Evolutionary conservation across 768 basidiomycete species (phyloP).

Genomic region (Panellus pusillus): DNA sequence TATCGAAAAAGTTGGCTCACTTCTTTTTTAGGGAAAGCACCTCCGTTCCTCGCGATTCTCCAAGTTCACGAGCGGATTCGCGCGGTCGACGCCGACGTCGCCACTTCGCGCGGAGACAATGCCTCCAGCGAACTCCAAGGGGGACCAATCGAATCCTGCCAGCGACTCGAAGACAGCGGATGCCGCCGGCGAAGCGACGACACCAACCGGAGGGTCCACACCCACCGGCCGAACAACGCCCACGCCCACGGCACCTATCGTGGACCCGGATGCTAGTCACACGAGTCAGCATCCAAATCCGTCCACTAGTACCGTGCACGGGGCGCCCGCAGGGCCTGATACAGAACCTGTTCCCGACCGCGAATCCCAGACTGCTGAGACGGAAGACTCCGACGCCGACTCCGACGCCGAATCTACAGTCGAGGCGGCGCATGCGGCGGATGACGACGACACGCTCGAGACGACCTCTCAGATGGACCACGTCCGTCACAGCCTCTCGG

Average conservation of each 20-base stretch:
- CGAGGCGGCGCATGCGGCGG: too few species aligned
- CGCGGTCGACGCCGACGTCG: constrained; percentile 20
- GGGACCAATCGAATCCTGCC: neutral
- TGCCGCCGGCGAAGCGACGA: constrained; percentile 6
- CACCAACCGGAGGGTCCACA: constrained; percentile 3
- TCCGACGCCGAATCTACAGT: too few species aligned
- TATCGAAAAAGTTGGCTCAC: neutral
- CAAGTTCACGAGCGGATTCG: constrained; percentile 11
- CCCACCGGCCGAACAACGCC: neutral
- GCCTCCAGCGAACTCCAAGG: neutral
- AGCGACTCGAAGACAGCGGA: too few species aligned
- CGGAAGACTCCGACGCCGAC: neutral
- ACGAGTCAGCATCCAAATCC: constrained; percentile 10
- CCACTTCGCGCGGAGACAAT: constrained; percentile 2
- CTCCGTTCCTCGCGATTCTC: constrained; percentile 2
- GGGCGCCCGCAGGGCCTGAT: neutral
- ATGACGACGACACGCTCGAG: constrained; percentile 3
- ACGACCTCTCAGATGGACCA: constrained; percentile 15
- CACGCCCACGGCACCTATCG: neutral
- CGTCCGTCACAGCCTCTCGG: constrained; percentile 15
- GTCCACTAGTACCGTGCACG: constrained; percentile 14
- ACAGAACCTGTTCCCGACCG: too few species aligned
- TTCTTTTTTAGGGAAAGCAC: constrained; percentile 1
- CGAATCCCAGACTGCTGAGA: too few species aligned
- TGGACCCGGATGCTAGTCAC: constrained; percentile 1